These are phyloP conservation scores for Rachicladosporium sp. DNA, from an alignment of 2,329 filamentous ascomycete genomes.

Conservation along the genomic window DNA sequence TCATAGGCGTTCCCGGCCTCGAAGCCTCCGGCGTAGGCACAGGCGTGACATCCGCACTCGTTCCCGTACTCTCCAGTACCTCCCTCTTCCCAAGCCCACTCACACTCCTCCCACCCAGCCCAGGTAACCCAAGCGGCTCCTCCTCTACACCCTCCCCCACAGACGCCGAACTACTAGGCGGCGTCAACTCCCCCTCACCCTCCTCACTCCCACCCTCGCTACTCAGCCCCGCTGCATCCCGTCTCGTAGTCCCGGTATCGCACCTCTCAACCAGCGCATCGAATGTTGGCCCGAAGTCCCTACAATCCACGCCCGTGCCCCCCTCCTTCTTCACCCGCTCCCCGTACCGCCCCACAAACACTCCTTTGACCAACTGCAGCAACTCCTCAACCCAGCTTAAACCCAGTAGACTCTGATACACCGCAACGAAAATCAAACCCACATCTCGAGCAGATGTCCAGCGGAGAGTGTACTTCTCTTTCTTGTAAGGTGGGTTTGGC, in stretches of 20 bases:
- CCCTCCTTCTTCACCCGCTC: conserved; percentile 74
- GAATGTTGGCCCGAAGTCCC: conserved; percentile 81
- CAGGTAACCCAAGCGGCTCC: conserved; percentile 28
- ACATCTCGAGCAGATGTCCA: conserved; percentile 90
- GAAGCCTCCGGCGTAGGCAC: conserved; percentile 62
- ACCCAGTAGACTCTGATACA: conserved; percentile 90
- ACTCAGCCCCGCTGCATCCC: background rate
- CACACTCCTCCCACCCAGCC: conserved; percentile 11
- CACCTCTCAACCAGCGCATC: conserved; percentile 83
- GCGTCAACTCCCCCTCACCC: conserved; percentile 36
- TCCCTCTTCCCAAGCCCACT: conserved; percentile 20
- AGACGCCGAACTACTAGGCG: conserved; percentile 37
- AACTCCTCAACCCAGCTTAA: conserved; percentile 95
- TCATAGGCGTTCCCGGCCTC: conserved; percentile 58
- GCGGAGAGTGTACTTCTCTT: conserved; percentile 88
- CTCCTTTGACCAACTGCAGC: conserved; percentile 82
- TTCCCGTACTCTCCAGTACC: conserved; percentile 8
- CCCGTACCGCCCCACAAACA: conserved; percentile 83
- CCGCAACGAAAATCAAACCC: conserved; percentile 84
- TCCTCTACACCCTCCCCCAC: conserved; percentile 35
- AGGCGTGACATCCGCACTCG: conserved; percentile 58
- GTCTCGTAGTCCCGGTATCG: conserved; percentile 35
- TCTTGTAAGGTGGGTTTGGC: conserved; percentile 64
- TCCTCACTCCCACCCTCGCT: conserved; percentile 18
- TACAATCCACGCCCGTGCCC: conserved; percentile 65